Evolutionary conservation across 1,284 basidiomycete genomes (phyloP).

Genomic region (Ganoderma leucocontextum): DNA sequence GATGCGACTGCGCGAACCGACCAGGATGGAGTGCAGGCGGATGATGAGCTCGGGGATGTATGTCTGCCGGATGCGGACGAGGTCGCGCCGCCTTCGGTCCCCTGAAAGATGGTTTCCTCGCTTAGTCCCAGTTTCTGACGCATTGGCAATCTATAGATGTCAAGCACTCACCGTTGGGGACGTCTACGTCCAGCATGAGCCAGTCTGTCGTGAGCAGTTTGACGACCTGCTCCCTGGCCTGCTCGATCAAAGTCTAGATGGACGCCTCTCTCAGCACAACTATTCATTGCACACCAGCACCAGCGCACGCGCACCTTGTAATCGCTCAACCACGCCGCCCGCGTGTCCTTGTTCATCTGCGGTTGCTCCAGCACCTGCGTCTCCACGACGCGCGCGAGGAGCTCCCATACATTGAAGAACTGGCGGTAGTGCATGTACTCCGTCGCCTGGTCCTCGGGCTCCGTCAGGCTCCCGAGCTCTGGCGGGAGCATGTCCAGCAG

Average conservation of each 20-base stretch:
- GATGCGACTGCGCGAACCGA: slow-evolving; percentile 69
- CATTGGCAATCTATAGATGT: neutral
- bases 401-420: slow-evolving; percentile 77
- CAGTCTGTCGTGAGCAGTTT: slow-evolving; percentile 81
- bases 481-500: slow-evolving; percentile 73
- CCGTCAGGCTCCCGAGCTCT: slow-evolving; percentile 64
- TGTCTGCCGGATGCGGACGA: slow-evolving; percentile 85
- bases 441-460: slow-evolving; percentile 68
- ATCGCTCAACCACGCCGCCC: slow-evolving; percentile 66
- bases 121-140: neutral
- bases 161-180: slow-evolving; percentile 47
- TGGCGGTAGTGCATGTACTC: slow-evolving; percentile 80
- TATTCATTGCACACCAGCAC: neutral
- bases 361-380: slow-evolving; percentile 61
- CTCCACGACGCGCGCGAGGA: slow-evolving; percentile 63
- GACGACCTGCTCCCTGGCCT: slow-evolving; percentile 64
- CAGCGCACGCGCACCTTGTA: slow-evolving; percentile 56
- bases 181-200: slow-evolving; percentile 65
- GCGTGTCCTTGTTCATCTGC: slow-evolving; percentile 64
- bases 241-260: slow-evolving; percentile 62
- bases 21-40: slow-evolving; percentile 81
- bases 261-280: neutral
- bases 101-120: slow-evolving; percentile 41
- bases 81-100: slow-evolving; percentile 71
- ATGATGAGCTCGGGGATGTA: slow-evolving; percentile 93